These are phyloP conservation scores for Sporothrix pseudoabietina DNA, from an alignment of 2,329 filamentous ascomycete genomes.

Conservation along the genomic window DNA sequence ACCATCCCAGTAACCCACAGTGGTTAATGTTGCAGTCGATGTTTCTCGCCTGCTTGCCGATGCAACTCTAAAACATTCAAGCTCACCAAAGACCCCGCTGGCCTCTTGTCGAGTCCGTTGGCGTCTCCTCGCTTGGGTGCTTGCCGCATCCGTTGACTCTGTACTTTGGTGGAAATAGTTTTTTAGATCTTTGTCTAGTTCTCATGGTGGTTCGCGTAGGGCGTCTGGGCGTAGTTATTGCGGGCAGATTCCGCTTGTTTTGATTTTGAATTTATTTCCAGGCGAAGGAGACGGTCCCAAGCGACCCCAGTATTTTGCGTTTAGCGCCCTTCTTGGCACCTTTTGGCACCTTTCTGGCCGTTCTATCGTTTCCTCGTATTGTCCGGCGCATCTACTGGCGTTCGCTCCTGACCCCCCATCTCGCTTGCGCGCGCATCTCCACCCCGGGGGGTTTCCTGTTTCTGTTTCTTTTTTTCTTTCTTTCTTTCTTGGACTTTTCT, in stretches of 20 bases:
- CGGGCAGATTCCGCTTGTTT: not conserved
- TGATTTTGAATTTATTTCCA: not conserved
- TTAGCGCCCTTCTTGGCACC: not conserved
- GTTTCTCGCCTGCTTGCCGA: not conserved
- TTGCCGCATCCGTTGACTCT: not conserved
- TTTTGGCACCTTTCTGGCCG: not conserved
- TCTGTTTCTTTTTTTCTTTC: not conserved
- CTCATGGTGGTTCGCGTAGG: not conserved
- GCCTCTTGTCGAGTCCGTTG: not conserved
- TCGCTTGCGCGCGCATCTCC: not conserved
- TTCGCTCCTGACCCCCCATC: too few species aligned
- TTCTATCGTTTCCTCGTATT: not conserved
- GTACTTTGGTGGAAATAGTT: not conserved
- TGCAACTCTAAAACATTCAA: not conserved
- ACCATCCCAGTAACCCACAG: not conserved
- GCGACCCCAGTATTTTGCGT: not conserved
- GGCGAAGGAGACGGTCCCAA: not conserved
- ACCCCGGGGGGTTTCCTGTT: slow-evolving; percentile 14
- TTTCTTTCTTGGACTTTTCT: not conserved
- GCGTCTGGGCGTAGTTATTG: not conserved
- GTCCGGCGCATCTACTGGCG: not conserved
- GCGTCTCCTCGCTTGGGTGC: not conserved
- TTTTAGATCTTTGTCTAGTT: not conserved
- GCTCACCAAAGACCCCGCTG: not conserved
- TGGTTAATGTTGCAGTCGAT: not conserved